These are phyloP conservation scores for Colletotrichum kahawae DNA, from an alignment of 2,329 filamentous ascomycete genomes.

Conservation along the genomic window DNA sequence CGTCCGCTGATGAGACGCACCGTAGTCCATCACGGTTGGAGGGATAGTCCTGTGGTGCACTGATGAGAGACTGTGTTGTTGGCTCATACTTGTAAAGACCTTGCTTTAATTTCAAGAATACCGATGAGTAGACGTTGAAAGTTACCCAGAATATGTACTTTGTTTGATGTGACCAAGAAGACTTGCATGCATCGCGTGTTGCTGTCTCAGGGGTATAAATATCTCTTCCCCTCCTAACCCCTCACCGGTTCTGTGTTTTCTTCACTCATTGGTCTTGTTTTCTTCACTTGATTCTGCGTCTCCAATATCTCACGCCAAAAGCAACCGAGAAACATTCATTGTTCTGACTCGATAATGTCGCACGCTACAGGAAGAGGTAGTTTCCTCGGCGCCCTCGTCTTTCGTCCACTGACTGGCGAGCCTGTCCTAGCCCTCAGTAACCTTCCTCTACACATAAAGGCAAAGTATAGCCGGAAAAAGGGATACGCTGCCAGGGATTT, in stretches of 20 bases:
- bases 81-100: not conserved
- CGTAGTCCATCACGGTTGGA: too few species aligned
- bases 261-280: not conserved
- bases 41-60: not conserved
- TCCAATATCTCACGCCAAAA: accelerated
- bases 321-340: not conserved
- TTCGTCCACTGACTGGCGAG: accelerated
- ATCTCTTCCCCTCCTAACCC: not conserved
- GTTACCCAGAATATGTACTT: not conserved
- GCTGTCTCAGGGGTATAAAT: not conserved
- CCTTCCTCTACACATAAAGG: not conserved
- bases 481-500: too few species aligned
- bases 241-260: accelerated
- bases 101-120: too few species aligned
- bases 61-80: not conserved
- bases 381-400: not conserved
- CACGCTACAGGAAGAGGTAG: not conserved
- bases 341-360: not conserved
- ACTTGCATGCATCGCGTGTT: not conserved
- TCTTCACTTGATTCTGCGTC: accelerated
- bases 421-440: not conserved
- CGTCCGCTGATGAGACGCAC: too few species aligned
- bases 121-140: not conserved
- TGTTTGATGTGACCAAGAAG: not conserved
- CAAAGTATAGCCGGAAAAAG: too few species aligned